phyloP scores from a whole-genome alignment of 192 early-diverging fungal genomes.

The Umbelopsis sp. region DNA sequence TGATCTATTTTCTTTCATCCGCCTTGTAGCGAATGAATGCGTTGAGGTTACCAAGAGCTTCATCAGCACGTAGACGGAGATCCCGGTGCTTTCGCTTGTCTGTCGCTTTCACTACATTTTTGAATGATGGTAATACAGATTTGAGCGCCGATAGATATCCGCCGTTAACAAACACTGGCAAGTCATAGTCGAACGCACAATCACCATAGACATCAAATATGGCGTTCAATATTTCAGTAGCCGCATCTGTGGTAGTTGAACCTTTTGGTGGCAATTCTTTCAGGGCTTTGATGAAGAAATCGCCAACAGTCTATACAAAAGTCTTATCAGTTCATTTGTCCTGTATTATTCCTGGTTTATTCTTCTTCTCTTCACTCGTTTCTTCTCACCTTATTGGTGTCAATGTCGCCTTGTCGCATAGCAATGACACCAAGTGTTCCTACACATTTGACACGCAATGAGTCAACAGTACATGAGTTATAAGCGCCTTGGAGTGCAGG shows the following conservation, averaged over 20 bases:
- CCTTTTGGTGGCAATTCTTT: constrained; percentile 33
- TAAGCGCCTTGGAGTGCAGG: constrained; percentile 48
- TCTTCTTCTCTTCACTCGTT: neutral
- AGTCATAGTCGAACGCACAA: constrained; percentile 78
- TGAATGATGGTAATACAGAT: constrained; percentile 49
- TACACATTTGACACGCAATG: constrained; percentile 67
- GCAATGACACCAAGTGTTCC: constrained; percentile 78
- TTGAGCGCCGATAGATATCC: constrained; percentile 62
- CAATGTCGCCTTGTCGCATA: constrained; percentile 64
- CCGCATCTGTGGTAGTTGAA: constrained; percentile 38
- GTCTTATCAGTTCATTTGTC: neutral
- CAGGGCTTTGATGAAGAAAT: constrained; percentile 59
- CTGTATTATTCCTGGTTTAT: neutral
- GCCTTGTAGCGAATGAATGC: constrained; percentile 91
- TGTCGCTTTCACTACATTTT: constrained; percentile 58
- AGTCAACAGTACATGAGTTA: constrained; percentile 40
- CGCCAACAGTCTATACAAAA: constrained; percentile 57
- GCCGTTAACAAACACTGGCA: constrained; percentile 78
- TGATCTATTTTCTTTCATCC: constrained; percentile 57
- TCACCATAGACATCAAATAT: constrained; percentile 92
- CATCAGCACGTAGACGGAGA: constrained; percentile 78
- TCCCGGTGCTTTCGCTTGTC: constrained; percentile 71
- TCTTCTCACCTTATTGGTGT: constrained; percentile 63
- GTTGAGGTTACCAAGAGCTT: constrained; percentile 75
- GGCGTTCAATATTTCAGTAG: constrained; percentile 79